Evolutionary conservation across 2,329 filamentous ascomycete genomes (phyloP).

Genomic region (Zymoseptoria tritici): DNA sequence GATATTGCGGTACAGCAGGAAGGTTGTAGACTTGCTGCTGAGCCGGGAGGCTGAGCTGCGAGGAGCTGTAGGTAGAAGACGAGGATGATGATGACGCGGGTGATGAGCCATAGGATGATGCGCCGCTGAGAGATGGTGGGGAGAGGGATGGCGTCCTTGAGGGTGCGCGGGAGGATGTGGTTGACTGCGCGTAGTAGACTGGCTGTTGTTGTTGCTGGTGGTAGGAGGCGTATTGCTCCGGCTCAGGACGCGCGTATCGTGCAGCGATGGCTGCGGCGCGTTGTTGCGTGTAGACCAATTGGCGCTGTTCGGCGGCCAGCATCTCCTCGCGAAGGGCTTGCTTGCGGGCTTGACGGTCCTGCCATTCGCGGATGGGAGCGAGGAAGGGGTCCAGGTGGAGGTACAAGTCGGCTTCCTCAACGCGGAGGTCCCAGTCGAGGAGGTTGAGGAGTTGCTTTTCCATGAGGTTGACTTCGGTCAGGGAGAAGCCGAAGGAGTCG

Average conservation of each 20-base stretch:
- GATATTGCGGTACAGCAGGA: conserved; percentile 4
- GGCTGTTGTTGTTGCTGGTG: conserved; percentile 16
- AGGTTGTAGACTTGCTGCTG: conserved; percentile 4
- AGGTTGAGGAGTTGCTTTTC: conserved; percentile 96
- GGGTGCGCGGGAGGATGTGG: conserved; percentile 28
- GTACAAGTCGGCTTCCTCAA: conserved; percentile 79
- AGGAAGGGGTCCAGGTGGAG: conserved; percentile 82
- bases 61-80: conserved; percentile 26
- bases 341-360: conserved; percentile 49
- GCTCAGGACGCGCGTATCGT: conserved; percentile 21
- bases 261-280: conserved; percentile 21
- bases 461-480: conserved; percentile 97
- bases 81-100: conserved; percentile 20
- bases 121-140: conserved; percentile 37
- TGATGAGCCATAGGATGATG: conserved; percentile 27
- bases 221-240: conserved; percentile 25
- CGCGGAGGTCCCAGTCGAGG: conserved; percentile 86
- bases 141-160: conserved; percentile 45
- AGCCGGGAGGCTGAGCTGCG: neutral
- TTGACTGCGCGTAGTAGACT: conserved; percentile 22
- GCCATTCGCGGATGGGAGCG: conserved; percentile 64
- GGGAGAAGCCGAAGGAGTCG: conserved; percentile 79
- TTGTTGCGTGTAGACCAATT: conserved; percentile 28
- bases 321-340: conserved; percentile 37
- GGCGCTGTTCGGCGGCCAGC: conserved; percentile 26